A percentile compares a stretch with the other conserved stretches of the same genome.
Evolutionary conservation across 169 alveolate genomes (phyloP).

Genomic region (Eimeria praecox): DNA sequence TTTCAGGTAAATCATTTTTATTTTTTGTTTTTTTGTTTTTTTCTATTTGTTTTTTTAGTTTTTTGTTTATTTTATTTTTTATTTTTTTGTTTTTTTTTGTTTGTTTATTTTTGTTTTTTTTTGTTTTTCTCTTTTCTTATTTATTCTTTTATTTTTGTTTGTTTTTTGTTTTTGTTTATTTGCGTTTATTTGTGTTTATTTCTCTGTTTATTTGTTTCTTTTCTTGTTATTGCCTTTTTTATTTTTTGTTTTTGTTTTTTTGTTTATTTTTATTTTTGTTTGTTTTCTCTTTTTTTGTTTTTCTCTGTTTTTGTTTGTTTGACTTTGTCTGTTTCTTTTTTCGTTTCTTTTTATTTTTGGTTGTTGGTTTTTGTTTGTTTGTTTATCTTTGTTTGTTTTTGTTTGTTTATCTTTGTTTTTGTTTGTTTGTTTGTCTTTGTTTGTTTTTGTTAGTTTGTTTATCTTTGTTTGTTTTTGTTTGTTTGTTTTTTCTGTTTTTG

Average conservation of each 20-base stretch:
- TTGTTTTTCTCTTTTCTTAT: background rate
- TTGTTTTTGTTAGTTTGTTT: background rate
- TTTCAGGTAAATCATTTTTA: conserved; percentile 82
- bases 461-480: background rate
- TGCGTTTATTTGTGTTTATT: no score
- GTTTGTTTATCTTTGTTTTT: background rate
- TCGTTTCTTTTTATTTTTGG: no score
- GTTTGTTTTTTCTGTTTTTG: background rate
- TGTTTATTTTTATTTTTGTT: background rate
- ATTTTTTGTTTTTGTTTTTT: background rate
- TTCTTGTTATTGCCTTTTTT: no score
- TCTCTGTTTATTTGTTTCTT: background rate
- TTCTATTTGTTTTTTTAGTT: background rate
- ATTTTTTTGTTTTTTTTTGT: background rate
- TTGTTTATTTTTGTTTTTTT: background rate
- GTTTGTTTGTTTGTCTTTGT: background rate
- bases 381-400: conserved; percentile 26
- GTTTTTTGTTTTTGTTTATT: background rate
- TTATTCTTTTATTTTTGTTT: background rate
- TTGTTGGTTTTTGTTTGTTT: background rate
- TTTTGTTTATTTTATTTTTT: background rate
- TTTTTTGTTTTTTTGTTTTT: background rate
- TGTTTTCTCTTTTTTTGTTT: background rate
- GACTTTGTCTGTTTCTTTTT: background rate
- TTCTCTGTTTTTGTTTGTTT: background rate